These are phyloP conservation scores for Ceratonia siliqua DNA, from an alignment of 306 rosid species.

Conservation along the genomic window DNA sequence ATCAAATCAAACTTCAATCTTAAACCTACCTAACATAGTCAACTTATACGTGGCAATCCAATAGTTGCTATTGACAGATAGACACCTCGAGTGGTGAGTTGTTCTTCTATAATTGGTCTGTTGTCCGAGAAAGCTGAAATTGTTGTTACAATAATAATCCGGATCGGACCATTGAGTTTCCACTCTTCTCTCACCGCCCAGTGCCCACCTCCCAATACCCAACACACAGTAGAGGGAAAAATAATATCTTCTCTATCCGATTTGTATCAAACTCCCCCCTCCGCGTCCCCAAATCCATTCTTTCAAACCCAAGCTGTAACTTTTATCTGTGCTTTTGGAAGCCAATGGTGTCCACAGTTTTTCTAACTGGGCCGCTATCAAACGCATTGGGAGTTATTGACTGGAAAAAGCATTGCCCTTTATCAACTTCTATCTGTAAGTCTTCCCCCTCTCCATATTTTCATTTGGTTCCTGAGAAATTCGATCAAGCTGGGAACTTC, in stretches of 20 bases:
- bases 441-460: slow-evolving; percentile 21
- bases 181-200: not conserved
- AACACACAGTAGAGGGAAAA: no score
- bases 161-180: not conserved
- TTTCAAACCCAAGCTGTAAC: not conserved
- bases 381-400: slow-evolving; percentile 41
- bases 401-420: slow-evolving; percentile 36
- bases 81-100: not conserved
- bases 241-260: not conserved
- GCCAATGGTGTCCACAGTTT: slow-evolving; percentile 55
- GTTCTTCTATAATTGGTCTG: not conserved
- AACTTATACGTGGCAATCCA: no score
- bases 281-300: not conserved
- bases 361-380: slow-evolving; percentile 44
- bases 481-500: not conserved
- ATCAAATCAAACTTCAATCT: no score
- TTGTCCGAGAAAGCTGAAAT: not conserved
- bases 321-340: not conserved
- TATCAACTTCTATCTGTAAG: slow-evolving; percentile 37
- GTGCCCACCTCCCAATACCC: no score
- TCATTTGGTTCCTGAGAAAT: slow-evolving; percentile 29
- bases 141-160: not conserved
- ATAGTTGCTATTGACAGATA: no score
- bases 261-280: not conserved
- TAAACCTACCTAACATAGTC: no score